Evolutionary conservation across 352 stramenopile genomes (phyloP).

Genomic region (Labyrinthula sp.): DNA sequence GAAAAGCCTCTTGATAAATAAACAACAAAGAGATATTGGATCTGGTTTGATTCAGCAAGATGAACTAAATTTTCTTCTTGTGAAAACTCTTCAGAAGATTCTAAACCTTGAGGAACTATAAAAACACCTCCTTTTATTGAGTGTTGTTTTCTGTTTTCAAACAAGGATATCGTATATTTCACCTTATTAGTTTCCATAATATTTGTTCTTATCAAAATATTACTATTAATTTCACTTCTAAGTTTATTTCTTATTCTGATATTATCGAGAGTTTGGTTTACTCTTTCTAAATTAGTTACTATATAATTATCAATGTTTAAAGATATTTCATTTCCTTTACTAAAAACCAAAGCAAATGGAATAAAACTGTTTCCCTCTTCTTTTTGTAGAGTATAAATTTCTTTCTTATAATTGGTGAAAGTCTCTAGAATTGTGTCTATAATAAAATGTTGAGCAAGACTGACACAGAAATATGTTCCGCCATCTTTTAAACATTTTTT

Average conservation of each 20-base stretch:
- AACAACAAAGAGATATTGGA: slow-evolving; percentile 49
- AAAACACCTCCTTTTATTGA: slow-evolving; percentile 38
- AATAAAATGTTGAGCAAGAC: slow-evolving; percentile 53
- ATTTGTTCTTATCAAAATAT: slow-evolving; percentile 8
- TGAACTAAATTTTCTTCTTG: slow-evolving; percentile 46
- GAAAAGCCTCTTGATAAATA: too few relatives aligned
- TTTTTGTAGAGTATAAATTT: slow-evolving; percentile 28
- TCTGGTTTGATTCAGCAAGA: slow-evolving; percentile 42
- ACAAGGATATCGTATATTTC: slow-evolving; percentile 44
- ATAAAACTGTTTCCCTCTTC: slow-evolving; percentile 17
- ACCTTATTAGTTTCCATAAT: slow-evolving; percentile 25
- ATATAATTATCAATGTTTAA: slow-evolving; percentile 6
- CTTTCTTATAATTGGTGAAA: slow-evolving; percentile 24
- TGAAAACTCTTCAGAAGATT: slow-evolving; percentile 55
- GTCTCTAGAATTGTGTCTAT: slow-evolving; percentile 38
- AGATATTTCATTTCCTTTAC: slow-evolving; percentile 19
- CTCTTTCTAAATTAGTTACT: neutral
- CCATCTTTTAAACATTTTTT: slow-evolving; percentile 41
- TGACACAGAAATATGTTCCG: slow-evolving; percentile 50
- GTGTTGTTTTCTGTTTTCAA: slow-evolving; percentile 36
- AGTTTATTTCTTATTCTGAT: slow-evolving; percentile 5
- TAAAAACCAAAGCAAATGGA: slow-evolving; percentile 28
- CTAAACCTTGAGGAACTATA: slow-evolving; percentile 49
- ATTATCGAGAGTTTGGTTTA: slow-evolving; percentile 4
- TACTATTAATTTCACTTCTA: neutral